A percentile compares a stretch with the other conserved stretches of the same genome.
phyloP scores from a whole-genome alignment of 345 rosid species.

The Populus davidiana region DNA sequence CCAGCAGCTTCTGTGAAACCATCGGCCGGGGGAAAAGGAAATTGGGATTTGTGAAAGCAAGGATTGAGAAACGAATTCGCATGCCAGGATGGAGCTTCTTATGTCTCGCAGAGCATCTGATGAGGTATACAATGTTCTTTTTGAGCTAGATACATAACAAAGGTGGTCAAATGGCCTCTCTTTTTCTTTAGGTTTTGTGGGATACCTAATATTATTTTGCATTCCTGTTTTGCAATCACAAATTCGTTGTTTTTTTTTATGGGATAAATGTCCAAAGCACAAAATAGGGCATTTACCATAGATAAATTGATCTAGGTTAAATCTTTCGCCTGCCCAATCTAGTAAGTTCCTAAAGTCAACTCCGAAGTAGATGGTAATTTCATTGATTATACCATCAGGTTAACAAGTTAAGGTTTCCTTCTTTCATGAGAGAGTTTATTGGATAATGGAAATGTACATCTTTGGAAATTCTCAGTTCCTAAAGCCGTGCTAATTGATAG shows the following conservation, averaged over 20 bases:
- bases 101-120: background rate
- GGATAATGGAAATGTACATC: background rate
- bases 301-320: background rate
- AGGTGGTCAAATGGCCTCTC: background rate
- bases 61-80: background rate
- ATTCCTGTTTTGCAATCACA: background rate
- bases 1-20: background rate
- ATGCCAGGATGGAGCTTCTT: background rate
- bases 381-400: background rate
- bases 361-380: background rate
- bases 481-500: background rate
- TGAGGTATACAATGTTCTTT: background rate
- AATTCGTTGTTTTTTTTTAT: background rate
- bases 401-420: background rate
- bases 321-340: background rate
- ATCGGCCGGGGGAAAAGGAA: background rate
- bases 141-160: background rate
- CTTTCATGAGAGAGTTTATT: background rate
- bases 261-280: background rate
- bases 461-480: background rate
- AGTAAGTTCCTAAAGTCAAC: background rate
- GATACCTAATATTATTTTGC: background rate
- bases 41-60: background rate
- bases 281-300: background rate
- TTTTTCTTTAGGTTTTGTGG: background rate